Evolutionary conservation across 202 grass and related monocot species (phyloP).

Genomic region (Setaria viridis): DNA sequence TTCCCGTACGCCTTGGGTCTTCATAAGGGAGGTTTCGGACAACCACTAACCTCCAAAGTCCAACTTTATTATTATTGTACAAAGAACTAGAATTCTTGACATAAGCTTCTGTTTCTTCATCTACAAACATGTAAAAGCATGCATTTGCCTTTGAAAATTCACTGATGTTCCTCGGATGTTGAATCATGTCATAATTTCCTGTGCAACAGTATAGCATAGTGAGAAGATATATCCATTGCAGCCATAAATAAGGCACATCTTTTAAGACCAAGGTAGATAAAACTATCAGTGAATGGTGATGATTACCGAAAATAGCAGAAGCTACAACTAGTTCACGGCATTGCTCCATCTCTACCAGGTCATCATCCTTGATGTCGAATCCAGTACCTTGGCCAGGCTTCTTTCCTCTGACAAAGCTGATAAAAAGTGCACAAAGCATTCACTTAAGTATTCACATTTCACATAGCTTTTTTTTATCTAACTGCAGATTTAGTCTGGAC

Average conservation of each 20-base stretch:
- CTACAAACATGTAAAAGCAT: slow-evolving; percentile 99
- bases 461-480: background rate
- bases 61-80: slow-evolving; percentile 69
- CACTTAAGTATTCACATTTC: slow-evolving; percentile 16
- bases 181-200: slow-evolving; percentile 98
- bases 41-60: slow-evolving; percentile 89
- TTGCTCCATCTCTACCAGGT: slow-evolving; percentile 95
- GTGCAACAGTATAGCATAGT: slow-evolving; percentile 47
- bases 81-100: slow-evolving; percentile 75
- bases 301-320: slow-evolving; percentile 95
- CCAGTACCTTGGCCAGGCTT: slow-evolving; percentile 82
- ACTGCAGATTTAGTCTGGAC: background rate
- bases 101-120: slow-evolving; percentile 89
- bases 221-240: slow-evolving; percentile 34
- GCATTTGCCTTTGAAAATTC: slow-evolving; percentile 77
- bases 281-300: background rate
- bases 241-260: background rate
- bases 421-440: slow-evolving; percentile 38
- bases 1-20: slow-evolving; percentile 90
- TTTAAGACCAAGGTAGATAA: background rate
- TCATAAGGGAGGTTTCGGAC: slow-evolving; percentile 86
- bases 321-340: slow-evolving; percentile 83
- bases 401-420: slow-evolving; percentile 93
- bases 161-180: slow-evolving; percentile 89
- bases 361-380: slow-evolving; percentile 82